Evolutionary conservation across 2,329 filamentous ascomycete species (phyloP), one percentile per base, ranked within the genome.

Genomic region (Didymella arachidicola): DNA sequence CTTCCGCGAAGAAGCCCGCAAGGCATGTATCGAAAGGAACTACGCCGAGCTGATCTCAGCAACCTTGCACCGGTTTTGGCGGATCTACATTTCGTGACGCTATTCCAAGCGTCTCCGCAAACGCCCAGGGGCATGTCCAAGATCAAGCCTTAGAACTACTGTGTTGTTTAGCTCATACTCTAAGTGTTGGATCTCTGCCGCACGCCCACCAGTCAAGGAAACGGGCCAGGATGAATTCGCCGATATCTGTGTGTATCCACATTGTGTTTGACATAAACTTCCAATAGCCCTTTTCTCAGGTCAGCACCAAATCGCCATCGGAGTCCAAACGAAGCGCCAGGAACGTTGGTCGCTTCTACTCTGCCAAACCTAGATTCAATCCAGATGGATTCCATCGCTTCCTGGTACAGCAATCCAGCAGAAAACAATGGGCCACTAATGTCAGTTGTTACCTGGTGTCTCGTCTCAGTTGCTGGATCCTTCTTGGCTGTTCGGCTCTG

Each of bases 361-460:
- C 43, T 27, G 26, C 26, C 11, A 45, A 30, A 19, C 27, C 19
- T 27, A 22, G 16, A 46, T 22, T 2, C 44, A 46, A 4, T 22
- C 27, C n/a, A 19, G n/a, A 46, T 46, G 44, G 25, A 16, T 32
- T 30, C 27, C 43, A 12, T 46, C 14, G 27, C 32, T 46, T 30
- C 29, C 16, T 46, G 27, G 27, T 8, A 22, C 44, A 46, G 44
- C 14, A 46, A 46, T 18, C 44, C 44, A 7, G 44, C n/a, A 16
- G 44, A 46, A 29, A 34, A 22, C 27, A 46, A 46, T 32, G 44
- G 44, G 22, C 44, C 44, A 18, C 44, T 46, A 18, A 46, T 46
- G 44, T 46, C 44, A 6, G 44, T 46, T 46, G 44, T 46, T 32
- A 46, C 44, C 26, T 46, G 44, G 44, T 46, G 27, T 34, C 44